Evolutionary conservation across 2,329 filamentous ascomycete genomes (phyloP).

Genomic region (Cadophora sp.): DNA sequence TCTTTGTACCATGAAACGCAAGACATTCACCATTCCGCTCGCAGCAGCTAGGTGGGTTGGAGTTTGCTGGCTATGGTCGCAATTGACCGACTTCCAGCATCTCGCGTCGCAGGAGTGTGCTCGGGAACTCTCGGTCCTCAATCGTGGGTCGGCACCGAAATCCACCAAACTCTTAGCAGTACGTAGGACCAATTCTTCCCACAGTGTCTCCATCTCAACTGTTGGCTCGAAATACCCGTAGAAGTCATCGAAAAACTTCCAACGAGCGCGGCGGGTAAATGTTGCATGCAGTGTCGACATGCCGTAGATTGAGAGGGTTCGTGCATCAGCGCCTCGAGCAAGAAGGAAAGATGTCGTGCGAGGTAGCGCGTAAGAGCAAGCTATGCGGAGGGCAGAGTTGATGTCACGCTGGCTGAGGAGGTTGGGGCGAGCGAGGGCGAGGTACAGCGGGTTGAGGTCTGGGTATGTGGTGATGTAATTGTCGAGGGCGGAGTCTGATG

Average conservation of each 20-base stretch:
- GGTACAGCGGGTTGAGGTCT: slow-evolving; percentile 17
- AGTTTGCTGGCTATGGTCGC: slow-evolving; percentile 9
- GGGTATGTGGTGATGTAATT: slow-evolving; percentile 17
- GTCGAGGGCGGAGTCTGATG: background rate
- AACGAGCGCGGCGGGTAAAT: slow-evolving; percentile 1
- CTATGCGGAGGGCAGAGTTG: slow-evolving; percentile 12
- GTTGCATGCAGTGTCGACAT: slow-evolving; percentile 13
- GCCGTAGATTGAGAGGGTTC: slow-evolving; percentile 13
- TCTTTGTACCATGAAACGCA: background rate
- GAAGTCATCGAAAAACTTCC: slow-evolving; percentile 9
- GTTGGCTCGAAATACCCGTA: background rate
- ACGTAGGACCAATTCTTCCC: background rate
- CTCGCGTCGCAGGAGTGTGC: slow-evolving; percentile 3
- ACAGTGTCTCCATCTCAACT: background rate
- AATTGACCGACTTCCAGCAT: slow-evolving; percentile 20
- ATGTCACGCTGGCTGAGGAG: slow-evolving; percentile 11
- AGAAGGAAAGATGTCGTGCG: slow-evolving; percentile 15
- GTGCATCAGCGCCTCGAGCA: slow-evolving; percentile 13
- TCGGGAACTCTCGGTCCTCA: slow-evolving; percentile 4
- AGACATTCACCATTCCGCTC: slow-evolving; percentile 3
- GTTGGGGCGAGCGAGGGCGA: slow-evolving; percentile 1
- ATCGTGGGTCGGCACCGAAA: slow-evolving; percentile 8
- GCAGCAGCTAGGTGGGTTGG: slow-evolving; percentile 15
- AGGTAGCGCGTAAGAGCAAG: slow-evolving; percentile 20
- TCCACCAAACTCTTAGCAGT: slow-evolving; percentile 1